Conservation (phyloP, 2,329 filamentous ascomycete species). For the Nothopassalora personata region DNA sequence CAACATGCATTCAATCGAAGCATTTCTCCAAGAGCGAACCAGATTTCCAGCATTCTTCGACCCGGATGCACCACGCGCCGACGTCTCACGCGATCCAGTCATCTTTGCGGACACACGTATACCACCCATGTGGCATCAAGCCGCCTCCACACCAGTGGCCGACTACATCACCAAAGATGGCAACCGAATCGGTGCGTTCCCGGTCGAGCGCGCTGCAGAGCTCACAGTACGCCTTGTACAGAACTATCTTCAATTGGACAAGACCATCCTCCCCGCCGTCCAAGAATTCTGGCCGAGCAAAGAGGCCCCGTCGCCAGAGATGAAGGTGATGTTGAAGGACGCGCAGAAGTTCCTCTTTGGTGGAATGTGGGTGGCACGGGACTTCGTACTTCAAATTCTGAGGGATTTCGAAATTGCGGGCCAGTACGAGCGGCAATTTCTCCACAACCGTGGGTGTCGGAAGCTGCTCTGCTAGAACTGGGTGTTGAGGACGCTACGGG, state of each 20-base stretch:
- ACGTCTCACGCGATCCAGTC: not conserved
- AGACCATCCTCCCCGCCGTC: too few species aligned
- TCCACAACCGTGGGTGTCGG: too few species aligned
- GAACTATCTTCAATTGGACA: not conserved
- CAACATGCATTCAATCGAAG: not conserved
- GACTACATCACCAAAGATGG: not conserved
- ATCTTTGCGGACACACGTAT: not conserved
- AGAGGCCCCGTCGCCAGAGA: not conserved
- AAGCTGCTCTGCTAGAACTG: too few species aligned
- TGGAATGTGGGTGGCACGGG: not conserved
- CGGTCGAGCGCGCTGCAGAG: not conserved
- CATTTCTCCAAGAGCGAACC: not conserved
- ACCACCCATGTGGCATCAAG: not conserved
- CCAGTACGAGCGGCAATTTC: too few species aligned
- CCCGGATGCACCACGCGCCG: not conserved
- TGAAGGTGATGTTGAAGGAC: not conserved
- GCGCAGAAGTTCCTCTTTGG: not conserved
- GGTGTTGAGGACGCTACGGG: too few species aligned
- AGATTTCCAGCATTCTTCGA: not conserved
- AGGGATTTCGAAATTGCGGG: not conserved
- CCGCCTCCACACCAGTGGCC: not conserved
- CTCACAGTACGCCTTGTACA: not conserved
- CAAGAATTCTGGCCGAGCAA: not conserved
- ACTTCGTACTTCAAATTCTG: not conserved
- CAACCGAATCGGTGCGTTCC: not conserved